Conservation (phyloP, 129 eudicot species). For the Scalesia atractyloides region DNA sequence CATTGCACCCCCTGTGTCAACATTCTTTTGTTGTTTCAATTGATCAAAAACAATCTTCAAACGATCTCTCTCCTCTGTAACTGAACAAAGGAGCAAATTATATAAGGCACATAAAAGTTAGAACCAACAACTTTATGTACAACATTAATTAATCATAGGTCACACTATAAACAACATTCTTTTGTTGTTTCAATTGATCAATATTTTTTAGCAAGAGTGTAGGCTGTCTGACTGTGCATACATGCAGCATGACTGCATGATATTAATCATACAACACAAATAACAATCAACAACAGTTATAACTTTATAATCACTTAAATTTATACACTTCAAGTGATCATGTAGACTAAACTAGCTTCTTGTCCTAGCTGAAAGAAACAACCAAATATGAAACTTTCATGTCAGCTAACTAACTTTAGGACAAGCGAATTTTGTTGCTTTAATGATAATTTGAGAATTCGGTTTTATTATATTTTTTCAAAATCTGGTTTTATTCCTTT, state of each 20-base stretch:
- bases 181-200: too few relatives aligned
- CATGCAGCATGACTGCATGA: neutral
- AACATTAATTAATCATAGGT: conserved; percentile 6
- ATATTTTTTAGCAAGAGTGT: neutral
- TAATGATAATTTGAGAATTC: neutral
- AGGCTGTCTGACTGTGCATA: neutral
- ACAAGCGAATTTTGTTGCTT: neutral
- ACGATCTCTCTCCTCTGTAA: conserved; percentile 72
- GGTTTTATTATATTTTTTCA: too few relatives aligned
- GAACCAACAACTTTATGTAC: conserved; percentile 14
- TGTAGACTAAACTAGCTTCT: neutral
- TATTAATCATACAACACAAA: neutral
- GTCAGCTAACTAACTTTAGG: conserved; percentile 5
- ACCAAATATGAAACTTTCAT: neutral
- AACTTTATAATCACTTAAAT: neutral
- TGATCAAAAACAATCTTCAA: conserved; percentile 48
- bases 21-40: conserved; percentile 50
- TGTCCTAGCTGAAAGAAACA: neutral
- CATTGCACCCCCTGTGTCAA: conserved; percentile 49
- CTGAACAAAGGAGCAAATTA: conserved; percentile 63
- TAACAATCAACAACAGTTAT: neutral
- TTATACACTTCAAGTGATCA: conserved; percentile 16
- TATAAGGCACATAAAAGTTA: conserved; percentile 7
- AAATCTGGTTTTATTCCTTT: conserved; percentile 1
- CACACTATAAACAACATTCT: neutral